Evolutionary conservation across 306 rosid species (phyloP).

Genomic region (Quercus bicolor): DNA sequence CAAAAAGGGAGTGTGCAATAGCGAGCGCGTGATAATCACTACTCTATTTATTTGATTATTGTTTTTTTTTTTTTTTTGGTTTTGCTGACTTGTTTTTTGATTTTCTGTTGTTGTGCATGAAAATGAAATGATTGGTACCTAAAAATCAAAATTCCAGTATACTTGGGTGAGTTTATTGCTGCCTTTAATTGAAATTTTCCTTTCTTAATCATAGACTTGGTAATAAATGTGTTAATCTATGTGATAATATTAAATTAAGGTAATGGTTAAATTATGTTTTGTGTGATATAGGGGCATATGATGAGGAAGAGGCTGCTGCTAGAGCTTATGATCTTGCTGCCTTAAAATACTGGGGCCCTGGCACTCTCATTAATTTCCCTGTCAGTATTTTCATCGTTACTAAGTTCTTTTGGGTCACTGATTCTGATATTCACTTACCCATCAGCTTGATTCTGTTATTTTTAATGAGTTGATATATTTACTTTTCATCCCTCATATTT

Average conservation of each 20-base stretch:
- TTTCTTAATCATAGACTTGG: too few species aligned
- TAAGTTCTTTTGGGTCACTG: neutral
- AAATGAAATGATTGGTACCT: slow-evolving; percentile 22
- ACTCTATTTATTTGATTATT: too few species aligned
- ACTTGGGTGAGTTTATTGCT: slow-evolving; percentile 72
- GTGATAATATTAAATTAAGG: neutral
- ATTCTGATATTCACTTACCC: neutral
- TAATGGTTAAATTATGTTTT: neutral
- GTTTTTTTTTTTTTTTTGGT: neutral
- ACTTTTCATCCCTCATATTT: too few species aligned
- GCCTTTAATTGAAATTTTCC: neutral
- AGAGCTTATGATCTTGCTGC: slow-evolving; percentile 99
- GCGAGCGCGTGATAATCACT: too few species aligned
- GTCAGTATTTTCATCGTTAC: slow-evolving; percentile 44
- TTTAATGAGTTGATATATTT: neutral
- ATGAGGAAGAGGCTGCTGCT: slow-evolving; percentile 99
- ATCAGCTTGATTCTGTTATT: neutral
- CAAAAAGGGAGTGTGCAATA: too few species aligned
- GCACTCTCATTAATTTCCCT: slow-evolving; percentile 93
- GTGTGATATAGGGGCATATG: slow-evolving; percentile 74
- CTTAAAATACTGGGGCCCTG: slow-evolving; percentile 98
- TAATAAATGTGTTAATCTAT: too few species aligned
- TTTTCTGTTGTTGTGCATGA: slow-evolving; percentile 32
- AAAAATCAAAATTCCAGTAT: slow-evolving; percentile 56
- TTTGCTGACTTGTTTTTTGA: slow-evolving; percentile 34